A percentile compares a stretch with the other conserved stretches of the same genome.
Conservation (phyloP, 148 eudicot species). For the Euryodendron excelsum region DNA sequence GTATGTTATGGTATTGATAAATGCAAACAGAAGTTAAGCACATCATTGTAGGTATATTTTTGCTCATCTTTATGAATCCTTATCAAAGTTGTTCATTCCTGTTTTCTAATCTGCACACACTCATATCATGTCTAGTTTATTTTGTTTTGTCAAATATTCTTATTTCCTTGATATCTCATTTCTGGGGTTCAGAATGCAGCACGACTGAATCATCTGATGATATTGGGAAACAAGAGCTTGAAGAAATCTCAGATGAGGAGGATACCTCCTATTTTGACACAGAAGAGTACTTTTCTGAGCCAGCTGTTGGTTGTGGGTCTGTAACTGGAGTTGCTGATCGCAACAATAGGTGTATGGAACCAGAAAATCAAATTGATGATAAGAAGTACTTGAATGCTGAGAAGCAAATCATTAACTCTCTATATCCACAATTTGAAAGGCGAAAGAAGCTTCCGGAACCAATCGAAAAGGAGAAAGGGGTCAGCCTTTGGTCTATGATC, state of each 20-base stretch:
- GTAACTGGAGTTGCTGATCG: conserved; percentile 21
- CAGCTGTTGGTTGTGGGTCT: conserved; percentile 27
- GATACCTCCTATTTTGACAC: conserved; percentile 68
- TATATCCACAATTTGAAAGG: conserved; percentile 51
- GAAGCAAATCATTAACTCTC: conserved; percentile 17
- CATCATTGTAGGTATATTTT: too few species aligned
- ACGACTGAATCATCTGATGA: conserved; percentile 84
- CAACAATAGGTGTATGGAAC: conserved; percentile 6
- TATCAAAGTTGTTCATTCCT: not conserved
- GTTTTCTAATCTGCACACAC: not conserved
- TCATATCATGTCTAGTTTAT: not conserved
- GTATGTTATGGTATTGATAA: too few species aligned
- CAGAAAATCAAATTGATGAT: conserved; percentile 24
- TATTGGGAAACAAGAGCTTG: conserved; percentile 80
- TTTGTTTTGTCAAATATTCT: not conserved
- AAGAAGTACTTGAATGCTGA: conserved; percentile 23
- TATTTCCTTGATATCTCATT: conserved; percentile 13
- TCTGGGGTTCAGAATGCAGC: conserved; percentile 63
- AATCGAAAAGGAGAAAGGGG: conserved; percentile 82
- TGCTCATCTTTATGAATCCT: too few species aligned
- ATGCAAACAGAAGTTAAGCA: too few species aligned
- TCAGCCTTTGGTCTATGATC: conserved; percentile 96
- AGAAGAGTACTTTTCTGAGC: conserved; percentile 54
- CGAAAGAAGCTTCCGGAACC: conserved; percentile 86
- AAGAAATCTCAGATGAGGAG: conserved; percentile 78